phyloP scores from a whole-genome alignment of 2,329 filamentous ascomycete genomes.

The Cordyceps fumosorosea region DNA sequence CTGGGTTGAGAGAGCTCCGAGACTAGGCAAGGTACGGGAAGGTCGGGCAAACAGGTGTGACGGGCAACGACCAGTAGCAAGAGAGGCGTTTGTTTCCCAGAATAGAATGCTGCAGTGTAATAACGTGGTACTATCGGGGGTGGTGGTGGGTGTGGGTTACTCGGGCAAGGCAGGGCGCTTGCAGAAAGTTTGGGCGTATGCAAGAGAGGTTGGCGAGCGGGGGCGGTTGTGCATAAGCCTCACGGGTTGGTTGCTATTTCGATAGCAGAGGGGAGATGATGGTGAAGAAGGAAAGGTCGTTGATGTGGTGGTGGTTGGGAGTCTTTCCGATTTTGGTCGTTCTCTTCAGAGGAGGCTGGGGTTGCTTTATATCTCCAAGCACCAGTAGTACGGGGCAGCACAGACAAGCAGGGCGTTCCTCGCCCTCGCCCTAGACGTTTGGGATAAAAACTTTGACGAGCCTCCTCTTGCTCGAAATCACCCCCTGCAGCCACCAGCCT shows the following conservation, averaged over 20 bases:
- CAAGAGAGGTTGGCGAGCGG: not conserved
- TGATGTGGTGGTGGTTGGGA: not conserved
- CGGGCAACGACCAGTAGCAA: not conserved
- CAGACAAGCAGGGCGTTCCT: not conserved
- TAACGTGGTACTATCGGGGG: not conserved
- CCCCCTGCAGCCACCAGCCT: not conserved
- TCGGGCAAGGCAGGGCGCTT: slow-evolving; percentile 10
- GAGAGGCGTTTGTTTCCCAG: not conserved
- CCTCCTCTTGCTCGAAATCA: not conserved
- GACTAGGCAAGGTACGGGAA: not conserved
- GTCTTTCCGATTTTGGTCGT: not conserved
- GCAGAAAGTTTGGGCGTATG: slow-evolving; percentile 4
- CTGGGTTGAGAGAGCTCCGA: not conserved
- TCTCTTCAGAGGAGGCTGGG: not conserved
- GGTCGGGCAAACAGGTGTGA: not conserved
- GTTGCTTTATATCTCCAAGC: not conserved
- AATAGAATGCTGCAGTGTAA: slow-evolving; percentile 10
- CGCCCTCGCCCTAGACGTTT: not conserved
- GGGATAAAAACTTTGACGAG: not conserved
- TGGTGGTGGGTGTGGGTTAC: not conserved
- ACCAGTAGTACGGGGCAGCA: not conserved
- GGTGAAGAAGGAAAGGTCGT: not conserved
- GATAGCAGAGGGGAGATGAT: not conserved
- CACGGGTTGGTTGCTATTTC: not conserved
- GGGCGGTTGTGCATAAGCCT: slow-evolving; percentile 1